Evolutionary conservation across 352 stramenopile genomes (phyloP).

Genomic region (Phytophthora pinifolia): DNA sequence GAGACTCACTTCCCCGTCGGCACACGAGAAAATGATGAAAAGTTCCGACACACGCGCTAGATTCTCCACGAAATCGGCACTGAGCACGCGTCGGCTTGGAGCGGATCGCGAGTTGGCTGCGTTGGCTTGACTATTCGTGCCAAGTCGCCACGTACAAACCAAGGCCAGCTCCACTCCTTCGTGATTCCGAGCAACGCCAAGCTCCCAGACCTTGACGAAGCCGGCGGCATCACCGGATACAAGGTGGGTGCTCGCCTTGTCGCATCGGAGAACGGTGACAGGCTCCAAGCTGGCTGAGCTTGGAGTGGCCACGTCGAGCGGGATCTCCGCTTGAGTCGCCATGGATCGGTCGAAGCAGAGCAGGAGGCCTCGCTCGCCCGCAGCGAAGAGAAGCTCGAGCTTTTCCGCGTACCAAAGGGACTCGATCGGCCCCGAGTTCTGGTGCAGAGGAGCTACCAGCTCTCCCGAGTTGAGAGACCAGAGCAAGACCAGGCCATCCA

Average conservation of each 20-base stretch:
- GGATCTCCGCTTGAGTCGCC: constrained; percentile 49
- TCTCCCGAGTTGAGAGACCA: constrained; percentile 84
- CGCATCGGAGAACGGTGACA: constrained; percentile 52
- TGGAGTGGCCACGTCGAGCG: constrained; percentile 29
- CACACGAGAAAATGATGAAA: constrained; percentile 62
- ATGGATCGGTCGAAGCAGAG: constrained; percentile 73
- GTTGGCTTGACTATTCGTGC: constrained; percentile 5
- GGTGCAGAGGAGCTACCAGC: constrained; percentile 58
- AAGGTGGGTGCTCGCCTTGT: constrained; percentile 61
- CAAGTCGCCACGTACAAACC: constrained; percentile 54
- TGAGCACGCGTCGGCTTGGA: constrained; percentile 39
- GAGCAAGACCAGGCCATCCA: constrained; percentile 71
- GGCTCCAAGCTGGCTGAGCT: constrained; percentile 33
- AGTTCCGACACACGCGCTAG: constrained; percentile 50
- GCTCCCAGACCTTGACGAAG: constrained; percentile 67
- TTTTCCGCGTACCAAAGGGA: constrained; percentile 69
- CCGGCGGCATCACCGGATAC: constrained; percentile 60
- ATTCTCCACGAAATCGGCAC: too few species aligned
- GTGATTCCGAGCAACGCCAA: constrained; percentile 51
- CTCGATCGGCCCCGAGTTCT: constrained; percentile 65
- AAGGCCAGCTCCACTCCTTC: constrained; percentile 60
- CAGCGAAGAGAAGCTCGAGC: constrained; percentile 71
- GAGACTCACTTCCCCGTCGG: constrained; percentile 66
- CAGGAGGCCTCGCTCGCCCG: constrained; percentile 58
- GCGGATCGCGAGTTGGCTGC: constrained; percentile 9